A percentile compares a stretch with the other conserved stretches of the same genome.
Conservation (phyloP, 805 yeast species). For the Starmerella vaccinii region DNA sequence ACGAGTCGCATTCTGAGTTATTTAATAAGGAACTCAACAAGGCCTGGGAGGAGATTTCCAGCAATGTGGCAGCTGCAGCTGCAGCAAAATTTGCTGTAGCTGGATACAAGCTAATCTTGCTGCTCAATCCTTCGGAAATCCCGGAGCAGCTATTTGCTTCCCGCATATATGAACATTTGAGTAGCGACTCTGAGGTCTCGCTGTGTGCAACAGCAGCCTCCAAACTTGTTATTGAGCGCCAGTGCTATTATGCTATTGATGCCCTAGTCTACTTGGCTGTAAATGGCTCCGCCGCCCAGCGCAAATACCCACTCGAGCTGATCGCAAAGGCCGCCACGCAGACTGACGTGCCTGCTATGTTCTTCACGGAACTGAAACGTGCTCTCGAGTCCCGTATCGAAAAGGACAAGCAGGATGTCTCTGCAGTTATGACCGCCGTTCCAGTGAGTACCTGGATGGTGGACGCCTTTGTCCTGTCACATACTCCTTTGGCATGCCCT, state of each 20-base stretch:
- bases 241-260: not conserved
- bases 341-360: not conserved
- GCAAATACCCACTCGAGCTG: not conserved
- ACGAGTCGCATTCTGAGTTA: conserved; percentile 32
- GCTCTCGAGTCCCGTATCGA: conserved; percentile 1
- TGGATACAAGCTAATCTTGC: conserved; percentile 41
- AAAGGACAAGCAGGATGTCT: conserved; percentile 2
- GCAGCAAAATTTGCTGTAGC: conserved; percentile 36
- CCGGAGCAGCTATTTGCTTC: conserved; percentile 16
- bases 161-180: conserved; percentile 20
- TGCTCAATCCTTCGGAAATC: conserved; percentile 12
- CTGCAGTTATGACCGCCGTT: conserved; percentile 8
- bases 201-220: conserved; percentile 16
- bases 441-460: conserved; percentile 27
- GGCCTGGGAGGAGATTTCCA: conserved; percentile 15
- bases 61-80: conserved; percentile 18
- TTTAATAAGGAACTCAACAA: conserved; percentile 21
- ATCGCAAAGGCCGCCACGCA: not conserved
- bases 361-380: not conserved
- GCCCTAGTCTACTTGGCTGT: not conserved
- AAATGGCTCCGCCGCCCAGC: not conserved
- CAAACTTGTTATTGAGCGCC: not conserved
- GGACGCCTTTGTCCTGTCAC: conserved; percentile 38
- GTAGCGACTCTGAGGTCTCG: conserved; percentile 12
- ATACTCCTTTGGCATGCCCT: conserved; percentile 33